A percentile compares a stretch with the other conserved stretches of the same genome.
Conservation (phyloP, 2,329 filamentous ascomycete genomes). For the Cryphonectria naterciae region DNA sequence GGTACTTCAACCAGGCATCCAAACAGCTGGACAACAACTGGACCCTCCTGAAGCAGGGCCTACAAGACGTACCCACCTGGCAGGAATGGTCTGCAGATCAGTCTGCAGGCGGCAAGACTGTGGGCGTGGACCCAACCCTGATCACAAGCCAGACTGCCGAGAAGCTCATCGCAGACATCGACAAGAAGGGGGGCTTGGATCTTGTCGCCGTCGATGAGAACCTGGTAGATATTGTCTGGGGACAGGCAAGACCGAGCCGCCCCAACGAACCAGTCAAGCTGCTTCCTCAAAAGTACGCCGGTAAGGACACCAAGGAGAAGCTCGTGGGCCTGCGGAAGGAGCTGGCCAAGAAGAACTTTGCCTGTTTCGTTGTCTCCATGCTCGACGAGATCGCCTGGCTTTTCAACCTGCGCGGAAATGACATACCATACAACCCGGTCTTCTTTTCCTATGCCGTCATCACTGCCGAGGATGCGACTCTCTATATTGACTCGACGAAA, state of each 20-base stretch:
- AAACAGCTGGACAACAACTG: conserved; percentile 92
- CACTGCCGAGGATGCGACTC: conserved; percentile 73
- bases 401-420: conserved; percentile 93
- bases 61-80: conserved; percentile 95
- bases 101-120: conserved; percentile 81
- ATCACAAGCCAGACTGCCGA: conserved; percentile 67
- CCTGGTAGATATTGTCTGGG: conserved; percentile 92
- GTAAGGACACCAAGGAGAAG: conserved; percentile 82
- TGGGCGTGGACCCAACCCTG: conserved; percentile 88
- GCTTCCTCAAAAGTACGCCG: conserved; percentile 73
- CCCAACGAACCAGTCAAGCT: conserved; percentile 78
- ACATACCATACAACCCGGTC: conserved; percentile 97
- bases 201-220: conserved; percentile 79
- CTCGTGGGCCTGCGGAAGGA: conserved; percentile 87
- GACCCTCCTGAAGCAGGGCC: conserved; percentile 87
- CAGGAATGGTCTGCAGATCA: conserved; percentile 94
- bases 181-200: conserved; percentile 80
- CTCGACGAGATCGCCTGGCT: conserved; percentile 97
- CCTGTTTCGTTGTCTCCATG: conserved; percentile 89
- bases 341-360: conserved; percentile 84
- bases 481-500: conserved; percentile 85
- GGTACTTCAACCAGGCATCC: conserved; percentile 96
- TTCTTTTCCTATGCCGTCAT: conserved; percentile 97
- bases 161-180: conserved; percentile 83
- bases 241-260: conserved; percentile 68